phyloP scores from a whole-genome alignment of 176 grass and related monocot genomes.

The Musa itinerans region DNA sequence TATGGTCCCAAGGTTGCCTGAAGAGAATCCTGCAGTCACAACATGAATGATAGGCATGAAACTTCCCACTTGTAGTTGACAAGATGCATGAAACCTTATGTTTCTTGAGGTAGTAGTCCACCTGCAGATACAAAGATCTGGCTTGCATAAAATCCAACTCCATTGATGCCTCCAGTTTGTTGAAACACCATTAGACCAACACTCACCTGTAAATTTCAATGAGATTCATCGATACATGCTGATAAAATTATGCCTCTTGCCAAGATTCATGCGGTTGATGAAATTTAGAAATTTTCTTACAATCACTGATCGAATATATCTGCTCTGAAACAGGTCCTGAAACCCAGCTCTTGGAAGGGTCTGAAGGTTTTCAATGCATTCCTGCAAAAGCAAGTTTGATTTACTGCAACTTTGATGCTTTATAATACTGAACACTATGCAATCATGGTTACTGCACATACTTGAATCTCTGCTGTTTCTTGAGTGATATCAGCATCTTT shows the following conservation, averaged over 20 bases:
- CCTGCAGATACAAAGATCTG: conserved; percentile 50
- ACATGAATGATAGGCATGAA: conserved; percentile 17
- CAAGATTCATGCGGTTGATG: not conserved
- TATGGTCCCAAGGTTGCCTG: conserved; percentile 47
- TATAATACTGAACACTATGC: not conserved
- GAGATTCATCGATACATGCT: not conserved
- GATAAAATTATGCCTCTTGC: not conserved
- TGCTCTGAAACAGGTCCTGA: conserved; percentile 45
- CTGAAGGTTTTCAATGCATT: conserved; percentile 44
- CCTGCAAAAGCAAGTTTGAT: conserved; percentile 31
- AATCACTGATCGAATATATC: conserved; percentile 45
- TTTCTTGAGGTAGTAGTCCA: conserved; percentile 11
- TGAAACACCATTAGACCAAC: conserved; percentile 63
- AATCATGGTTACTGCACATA: conserved; percentile 15
- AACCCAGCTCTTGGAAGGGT: conserved; percentile 39
- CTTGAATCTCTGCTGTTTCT: conserved; percentile 67
- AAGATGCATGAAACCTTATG: too few relatives aligned
- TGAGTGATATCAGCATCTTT: conserved; percentile 37
- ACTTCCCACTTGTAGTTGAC: too few relatives aligned
- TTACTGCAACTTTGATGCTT: not conserved
- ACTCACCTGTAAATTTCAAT: conserved; percentile 36
- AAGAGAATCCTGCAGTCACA: conserved; percentile 40
- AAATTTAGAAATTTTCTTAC: conserved; percentile 41
- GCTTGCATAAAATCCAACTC: conserved; percentile 58
- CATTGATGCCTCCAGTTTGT: conserved; percentile 69